Conservation (phyloP, 768 basidiomycete genomes). For the Leucocoprinus birnbaumii region DNA sequence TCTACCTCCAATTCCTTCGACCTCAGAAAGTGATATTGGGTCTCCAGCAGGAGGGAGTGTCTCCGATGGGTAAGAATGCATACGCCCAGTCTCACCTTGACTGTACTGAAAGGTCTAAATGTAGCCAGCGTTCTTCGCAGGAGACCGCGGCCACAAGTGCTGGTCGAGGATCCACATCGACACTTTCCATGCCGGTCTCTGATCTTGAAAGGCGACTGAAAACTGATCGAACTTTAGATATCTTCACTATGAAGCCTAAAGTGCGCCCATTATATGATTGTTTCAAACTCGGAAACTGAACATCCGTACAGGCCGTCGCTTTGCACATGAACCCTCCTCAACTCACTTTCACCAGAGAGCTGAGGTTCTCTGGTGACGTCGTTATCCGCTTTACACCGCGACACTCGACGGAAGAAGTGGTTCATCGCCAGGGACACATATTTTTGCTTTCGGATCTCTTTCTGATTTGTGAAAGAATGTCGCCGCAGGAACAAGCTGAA, state of each 20-base stretch:
- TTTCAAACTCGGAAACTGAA: not conserved
- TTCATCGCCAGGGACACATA: conserved; percentile 77
- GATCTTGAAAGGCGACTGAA: conserved; percentile 82
- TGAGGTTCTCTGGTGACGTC: conserved; percentile 72
- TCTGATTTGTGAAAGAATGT: conserved; percentile 85
- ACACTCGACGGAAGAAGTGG: conserved; percentile 68
- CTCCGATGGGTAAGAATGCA: conserved; percentile 51
- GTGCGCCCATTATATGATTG: conserved; percentile 1
- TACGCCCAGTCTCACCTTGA: not conserved
- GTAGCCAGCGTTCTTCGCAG: conserved; percentile 50
- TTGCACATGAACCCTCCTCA: conserved; percentile 85
- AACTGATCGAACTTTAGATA: conserved; percentile 79
- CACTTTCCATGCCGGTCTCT: conserved; percentile 54
- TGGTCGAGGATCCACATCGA: conserved; percentile 49
- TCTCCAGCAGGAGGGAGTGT: conserved; percentile 46
- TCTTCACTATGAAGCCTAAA: conserved; percentile 95
- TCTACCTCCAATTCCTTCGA: conserved; percentile 17
- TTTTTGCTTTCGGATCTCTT: conserved; percentile 93
- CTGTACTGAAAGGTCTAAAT: conserved; percentile 1
- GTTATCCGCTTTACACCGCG: conserved; percentile 75
- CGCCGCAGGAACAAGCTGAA: conserved; percentile 54
- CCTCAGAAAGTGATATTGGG: conserved; percentile 42
- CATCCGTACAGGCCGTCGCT: conserved; percentile 64
- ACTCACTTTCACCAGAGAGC: conserved; percentile 73
- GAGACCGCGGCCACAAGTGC: conserved; percentile 56